Evolutionary conservation across 2,329 filamentous ascomycete genomes (phyloP), one percentile per base, ranked within the genome.

Genomic region (Tolypocladium ophioglossoides): DNA sequence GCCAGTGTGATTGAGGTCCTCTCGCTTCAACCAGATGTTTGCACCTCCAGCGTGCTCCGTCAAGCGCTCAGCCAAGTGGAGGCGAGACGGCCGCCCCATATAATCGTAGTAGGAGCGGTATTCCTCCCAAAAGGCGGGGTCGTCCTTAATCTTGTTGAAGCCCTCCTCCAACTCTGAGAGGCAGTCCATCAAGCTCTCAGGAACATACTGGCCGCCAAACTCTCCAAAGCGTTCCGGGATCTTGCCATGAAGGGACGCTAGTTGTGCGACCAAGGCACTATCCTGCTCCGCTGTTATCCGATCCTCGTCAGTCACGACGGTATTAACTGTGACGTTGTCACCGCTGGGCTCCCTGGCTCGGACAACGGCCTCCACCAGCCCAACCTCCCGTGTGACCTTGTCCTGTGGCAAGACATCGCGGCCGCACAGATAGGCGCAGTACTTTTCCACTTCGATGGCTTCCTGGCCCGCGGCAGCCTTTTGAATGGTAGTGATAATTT

Each of bases 171-270:
- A 81, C 72, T 99, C 83, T 0, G 85, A 85, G 56, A 99, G 76
- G 68, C 92, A 97, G 74, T 97, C 92, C 92, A 99, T 97, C 57
- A 99, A 80, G 22, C 91, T 94, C 72, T 99, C 94, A 1, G 94
- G 94, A 3, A 99, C 94, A 66, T 96, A 99, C 71, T 97, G 92
- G 18, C 94, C 94, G 64, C 94, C 94, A 60, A 95, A 99, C 68
- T 96, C 88, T 61, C 94, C 94, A 64, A 99, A 97, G 52, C 91
- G 85, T 58, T 90, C 83, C 14, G 91, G 89, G 52, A 94, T 83
- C 62, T 86, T 83, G 59, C 81, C 80, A 66, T 95, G 94, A 56
- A 96, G 77, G 18, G 89, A 87, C 56, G 90, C 86, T 32, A 96
- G 79, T 71, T 96, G 87, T 52, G 91, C 88, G n/a, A 86, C 87